Percentiles rank a stretch among this genome's conserved stretches.
Conservation (phyloP, 75 land plant genomes). For the Adiantum capillusveneris region DNA sequence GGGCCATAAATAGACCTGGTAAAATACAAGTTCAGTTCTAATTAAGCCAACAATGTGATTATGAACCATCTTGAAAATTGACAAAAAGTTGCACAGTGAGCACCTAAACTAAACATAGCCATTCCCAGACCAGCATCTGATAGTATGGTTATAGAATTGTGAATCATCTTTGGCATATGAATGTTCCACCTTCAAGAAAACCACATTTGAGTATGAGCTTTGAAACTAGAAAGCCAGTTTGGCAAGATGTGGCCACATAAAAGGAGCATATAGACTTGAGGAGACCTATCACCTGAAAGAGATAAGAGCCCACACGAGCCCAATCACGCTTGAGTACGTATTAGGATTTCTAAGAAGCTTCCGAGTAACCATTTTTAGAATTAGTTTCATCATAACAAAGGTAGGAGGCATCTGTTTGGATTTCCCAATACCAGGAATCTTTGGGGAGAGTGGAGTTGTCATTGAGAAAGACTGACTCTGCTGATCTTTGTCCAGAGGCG, state of each 20-base stretch:
- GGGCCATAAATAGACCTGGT: conserved; percentile 75
- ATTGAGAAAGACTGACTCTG: conserved; percentile 47
- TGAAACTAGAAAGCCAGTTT: background rate
- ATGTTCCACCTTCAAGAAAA: conserved; percentile 57
- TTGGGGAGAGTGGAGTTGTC: conserved; percentile 70
- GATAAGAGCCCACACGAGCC: conserved; percentile 73
- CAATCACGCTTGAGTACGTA: conserved; percentile 82
- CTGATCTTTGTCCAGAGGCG: conserved; percentile 25
- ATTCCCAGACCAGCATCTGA: conserved; percentile 95
- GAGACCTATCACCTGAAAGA: conserved; percentile 78
- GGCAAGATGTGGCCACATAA: background rate
- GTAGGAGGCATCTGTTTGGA: conserved; percentile 75
- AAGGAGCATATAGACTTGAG: background rate
- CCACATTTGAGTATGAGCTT: background rate
- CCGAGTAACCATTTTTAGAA: conserved; percentile 83
- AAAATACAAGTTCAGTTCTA: background rate
- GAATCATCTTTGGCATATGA: conserved; percentile 73
- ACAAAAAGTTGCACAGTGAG: background rate
- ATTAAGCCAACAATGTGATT: background rate
- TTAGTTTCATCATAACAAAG: conserved; percentile 79
- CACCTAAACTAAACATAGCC: conserved; percentile 99
- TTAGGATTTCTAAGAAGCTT: conserved; percentile 89
- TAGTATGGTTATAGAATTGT: conserved; percentile 61
- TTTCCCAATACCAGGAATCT: conserved; percentile 14
- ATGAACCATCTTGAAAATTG: background rate